phyloP scores from a whole-genome alignment of 164 flowering plant species.

The Vitis rotundifolia region DNA sequence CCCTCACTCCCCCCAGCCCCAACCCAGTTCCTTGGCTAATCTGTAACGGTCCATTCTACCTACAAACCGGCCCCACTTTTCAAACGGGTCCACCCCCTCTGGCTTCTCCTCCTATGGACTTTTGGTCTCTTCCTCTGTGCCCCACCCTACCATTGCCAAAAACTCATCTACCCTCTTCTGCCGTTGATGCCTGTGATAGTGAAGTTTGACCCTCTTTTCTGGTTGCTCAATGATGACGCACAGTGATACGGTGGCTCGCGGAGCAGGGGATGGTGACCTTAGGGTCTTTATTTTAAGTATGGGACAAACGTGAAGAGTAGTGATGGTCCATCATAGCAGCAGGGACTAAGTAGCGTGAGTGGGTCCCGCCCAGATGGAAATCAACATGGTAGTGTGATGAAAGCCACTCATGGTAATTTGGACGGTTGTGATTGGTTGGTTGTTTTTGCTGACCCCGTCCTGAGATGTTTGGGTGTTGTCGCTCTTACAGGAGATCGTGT shows the following conservation, averaged over 20 bases:
- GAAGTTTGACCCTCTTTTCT: too few relatives aligned
- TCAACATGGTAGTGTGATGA: conserved; percentile 1
- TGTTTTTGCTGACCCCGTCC: conserved; percentile 15
- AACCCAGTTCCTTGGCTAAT: not conserved
- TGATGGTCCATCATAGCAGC: conserved; percentile 28
- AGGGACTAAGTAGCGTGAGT: conserved; percentile 15
- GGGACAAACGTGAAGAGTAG: conserved; percentile 7
- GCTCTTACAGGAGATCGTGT: not conserved
- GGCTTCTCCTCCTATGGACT: too few relatives aligned
- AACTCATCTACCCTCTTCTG: too few relatives aligned
- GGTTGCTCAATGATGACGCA: too few relatives aligned
- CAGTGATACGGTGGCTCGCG: not conserved
- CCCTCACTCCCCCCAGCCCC: not conserved
- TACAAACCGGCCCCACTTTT: too few relatives aligned
- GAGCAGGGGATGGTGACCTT: not conserved
- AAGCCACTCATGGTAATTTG: conserved; percentile 23
- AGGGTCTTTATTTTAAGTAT: not conserved
- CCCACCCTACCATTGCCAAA: too few relatives aligned
- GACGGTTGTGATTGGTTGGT: conserved; percentile 25
- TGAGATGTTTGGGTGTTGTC: not conserved
- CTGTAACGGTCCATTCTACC: conserved; percentile 17
- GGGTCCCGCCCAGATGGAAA: conserved; percentile 20
- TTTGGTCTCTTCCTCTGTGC: too few relatives aligned
- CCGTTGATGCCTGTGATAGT: too few relatives aligned
- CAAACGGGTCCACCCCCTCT: too few relatives aligned